A percentile compares a stretch with the other conserved stretches of the same genome.
phyloP scores from a whole-genome alignment of 2,329 filamentous ascomycete genomes.

The Pestalotiopsis sp. region DNA sequence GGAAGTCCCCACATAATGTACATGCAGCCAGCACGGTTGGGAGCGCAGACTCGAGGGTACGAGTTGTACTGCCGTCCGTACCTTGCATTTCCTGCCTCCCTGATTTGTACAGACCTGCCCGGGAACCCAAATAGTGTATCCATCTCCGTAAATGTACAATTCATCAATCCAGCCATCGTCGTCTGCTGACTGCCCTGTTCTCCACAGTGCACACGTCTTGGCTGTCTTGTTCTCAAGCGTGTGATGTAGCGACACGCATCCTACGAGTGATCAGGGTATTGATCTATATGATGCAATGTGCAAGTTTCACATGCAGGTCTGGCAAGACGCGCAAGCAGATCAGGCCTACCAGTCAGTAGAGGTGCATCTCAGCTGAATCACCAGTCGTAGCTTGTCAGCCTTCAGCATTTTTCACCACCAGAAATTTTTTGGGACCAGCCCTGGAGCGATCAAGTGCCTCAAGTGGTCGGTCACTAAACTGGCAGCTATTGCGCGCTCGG shows the following conservation, averaged over 20 bases:
- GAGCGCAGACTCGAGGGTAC: too few relatives aligned
- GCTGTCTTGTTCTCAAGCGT: not conserved
- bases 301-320: not conserved
- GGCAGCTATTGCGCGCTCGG: not conserved
- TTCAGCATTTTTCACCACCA: too few relatives aligned
- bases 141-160: not conserved
- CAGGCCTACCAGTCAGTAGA: not conserved
- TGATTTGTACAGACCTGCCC: not conserved
- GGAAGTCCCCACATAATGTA: not conserved
- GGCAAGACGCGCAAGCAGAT: not conserved
- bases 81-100: not conserved
- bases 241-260: not conserved
- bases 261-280: not conserved
- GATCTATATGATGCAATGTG: not conserved
- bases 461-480: too few relatives aligned
- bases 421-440: too few relatives aligned
- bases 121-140: not conserved
- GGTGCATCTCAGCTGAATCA: not conserved
- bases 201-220: not conserved
- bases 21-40: too few relatives aligned
- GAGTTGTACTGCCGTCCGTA: not conserved
- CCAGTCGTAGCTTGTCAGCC: not conserved
- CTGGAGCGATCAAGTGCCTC: too few relatives aligned
- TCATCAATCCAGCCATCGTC: not conserved
- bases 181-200: not conserved